Base-by-base conservation (phyloP, 129 eudicot genomes). In the Helianthus tuberosus region DNA sequence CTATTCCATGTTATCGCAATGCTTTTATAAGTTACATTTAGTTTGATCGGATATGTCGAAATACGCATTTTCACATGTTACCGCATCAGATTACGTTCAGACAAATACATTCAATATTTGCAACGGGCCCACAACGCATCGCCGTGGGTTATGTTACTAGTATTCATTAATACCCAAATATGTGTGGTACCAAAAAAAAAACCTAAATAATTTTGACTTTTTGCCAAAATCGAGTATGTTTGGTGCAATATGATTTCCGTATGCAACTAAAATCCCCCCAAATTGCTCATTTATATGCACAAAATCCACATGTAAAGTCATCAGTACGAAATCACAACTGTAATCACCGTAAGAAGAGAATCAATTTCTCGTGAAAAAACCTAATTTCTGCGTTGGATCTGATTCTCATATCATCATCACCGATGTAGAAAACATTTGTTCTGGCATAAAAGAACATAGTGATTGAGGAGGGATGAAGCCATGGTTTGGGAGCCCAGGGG, bases 401-500 rank as follows among this genome's bases (percentile, higher is more conserved):
- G 32, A 59, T 59, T 25, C 27, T 8, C 62, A 71, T 2, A 6
- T 47, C 32, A 23, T 4, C 8, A 72, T 12, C 67, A 57, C 50
- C 58, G 36, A 49, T 46, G 57, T n/a, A 44, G 15, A 54, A 60
- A 16, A 13, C 55, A 46, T 29, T 63, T 15, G 15, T 50, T 29
- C 63, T 48, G 8, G 39, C 13, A 48, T 15, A 8, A 32, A 3
- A 29, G 4, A 17, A 49, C 23, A 12, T 8, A 46, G 27, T 17
- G 14, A 16, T 15, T 15, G 15, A 69, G n/a, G n/a, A n/a, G 50
- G 29, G 20, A 89, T 89, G 96, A 86, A 89, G 74, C 87, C 72
- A 27, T 62, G 84, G 60, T 85, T 82, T 74, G 96, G 96, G 48
- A 75, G 86, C 48, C 96, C 96, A 43, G 96, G 96, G 53, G 77